Evolutionary conservation across 2,329 filamentous ascomycete genomes (phyloP).

Genomic region (Neonectria faginata): DNA sequence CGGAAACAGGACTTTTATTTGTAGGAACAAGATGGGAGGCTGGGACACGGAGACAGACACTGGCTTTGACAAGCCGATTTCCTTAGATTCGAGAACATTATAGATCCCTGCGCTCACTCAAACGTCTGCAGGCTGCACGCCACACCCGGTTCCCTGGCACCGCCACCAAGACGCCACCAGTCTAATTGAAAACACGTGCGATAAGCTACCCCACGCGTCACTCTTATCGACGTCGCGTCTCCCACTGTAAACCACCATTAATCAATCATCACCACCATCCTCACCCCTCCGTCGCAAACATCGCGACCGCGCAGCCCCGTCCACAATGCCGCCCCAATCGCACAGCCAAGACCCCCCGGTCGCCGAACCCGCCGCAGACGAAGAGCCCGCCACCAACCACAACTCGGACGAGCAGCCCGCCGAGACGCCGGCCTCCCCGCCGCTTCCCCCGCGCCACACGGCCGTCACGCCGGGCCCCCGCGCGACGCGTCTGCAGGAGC

Average conservation of each 20-base stretch:
- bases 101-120: conserved; percentile 9
- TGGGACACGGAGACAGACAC: conserved; percentile 13
- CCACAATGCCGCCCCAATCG: conserved; percentile 39
- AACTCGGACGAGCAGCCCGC: conserved; percentile 19
- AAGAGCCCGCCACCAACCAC: conserved; percentile 12
- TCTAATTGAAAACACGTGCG: conserved; percentile 34
- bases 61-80: conserved; percentile 34
- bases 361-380: conserved; percentile 12
- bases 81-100: conserved; percentile 23
- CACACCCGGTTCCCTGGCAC: conserved; percentile 22
- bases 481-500: conserved; percentile 64
- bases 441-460: conserved; percentile 56
- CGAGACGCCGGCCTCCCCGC: conserved; percentile 50
- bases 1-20: conserved; percentile 11
- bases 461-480: conserved; percentile 66
- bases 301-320: conserved; percentile 1
- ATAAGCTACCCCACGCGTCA: conserved; percentile 40
- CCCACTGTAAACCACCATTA: conserved; percentile 25
- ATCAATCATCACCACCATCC: conserved; percentile 15
- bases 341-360: conserved; percentile 28
- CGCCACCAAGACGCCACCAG: conserved; percentile 20
- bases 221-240: conserved; percentile 39
- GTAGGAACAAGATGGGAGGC: neutral
- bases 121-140: conserved; percentile 31
- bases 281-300: conserved; percentile 8